Percentiles rank a stretch among this genome's conserved stretches.
phyloP scores from a whole-genome alignment of 202 grass and related monocot species.

The Schoenoplectus tabernaemontani region DNA sequence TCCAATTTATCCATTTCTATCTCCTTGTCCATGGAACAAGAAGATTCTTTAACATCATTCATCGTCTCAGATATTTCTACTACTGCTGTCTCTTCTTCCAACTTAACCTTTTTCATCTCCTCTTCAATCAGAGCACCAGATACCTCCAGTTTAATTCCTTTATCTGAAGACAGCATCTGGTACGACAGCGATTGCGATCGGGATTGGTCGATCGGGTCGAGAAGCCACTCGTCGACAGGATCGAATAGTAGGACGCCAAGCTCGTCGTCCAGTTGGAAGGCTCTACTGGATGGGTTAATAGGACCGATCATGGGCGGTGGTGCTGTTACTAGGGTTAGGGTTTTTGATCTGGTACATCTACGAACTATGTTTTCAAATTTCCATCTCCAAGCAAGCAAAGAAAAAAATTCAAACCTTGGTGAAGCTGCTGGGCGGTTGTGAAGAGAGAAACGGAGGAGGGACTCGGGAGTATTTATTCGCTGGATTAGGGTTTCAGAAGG shows the following conservation, averaged over 20 bases:
- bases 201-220: conserved; percentile 6
- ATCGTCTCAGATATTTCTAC: background rate
- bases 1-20: background rate
- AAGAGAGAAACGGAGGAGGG: no score
- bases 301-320: background rate
- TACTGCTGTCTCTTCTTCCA: background rate
- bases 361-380: no score
- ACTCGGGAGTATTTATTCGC: no score
- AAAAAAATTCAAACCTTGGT: no score
- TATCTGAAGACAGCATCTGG: background rate
- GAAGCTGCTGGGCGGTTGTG: no score
- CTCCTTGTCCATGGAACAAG: background rate
- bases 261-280: background rate
- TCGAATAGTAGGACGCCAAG: conserved; percentile 12
- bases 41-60: background rate
- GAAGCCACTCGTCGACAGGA: conserved; percentile 15
- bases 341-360: background rate
- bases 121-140: background rate
- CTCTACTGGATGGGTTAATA: background rate
- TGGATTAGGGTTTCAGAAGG: no score
- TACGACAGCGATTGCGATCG: background rate
- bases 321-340: background rate
- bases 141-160: background rate
- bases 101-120: conserved; percentile 12
- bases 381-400: no score